A percentile compares a stretch with the other conserved stretches of the same genome.
phyloP scores from a whole-genome alignment of 805 yeast species.

The Myxozyma neglecta region DNA sequence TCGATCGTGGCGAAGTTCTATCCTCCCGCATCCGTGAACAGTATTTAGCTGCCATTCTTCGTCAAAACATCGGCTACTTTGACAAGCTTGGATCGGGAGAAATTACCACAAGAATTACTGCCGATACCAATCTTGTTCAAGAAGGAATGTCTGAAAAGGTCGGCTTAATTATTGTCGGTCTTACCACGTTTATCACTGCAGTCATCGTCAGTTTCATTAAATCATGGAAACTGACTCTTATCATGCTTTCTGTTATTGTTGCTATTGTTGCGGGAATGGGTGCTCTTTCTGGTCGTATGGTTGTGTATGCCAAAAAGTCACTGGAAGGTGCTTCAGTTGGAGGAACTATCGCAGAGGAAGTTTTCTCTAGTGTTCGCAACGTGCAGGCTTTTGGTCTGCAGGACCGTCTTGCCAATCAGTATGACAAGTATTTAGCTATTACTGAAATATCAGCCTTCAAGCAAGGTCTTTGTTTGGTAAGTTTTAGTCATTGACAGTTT shows the following conservation, averaged over 20 bases:
- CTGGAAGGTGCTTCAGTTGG: constrained; percentile 27
- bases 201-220: constrained; percentile 43
- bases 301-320: constrained; percentile 10
- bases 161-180: constrained; percentile 42
- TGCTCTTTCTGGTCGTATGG: constrained; percentile 38
- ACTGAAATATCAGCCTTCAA: constrained; percentile 33
- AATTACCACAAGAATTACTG: constrained; percentile 46
- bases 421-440: constrained; percentile 36
- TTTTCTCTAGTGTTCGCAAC: constrained; percentile 44
- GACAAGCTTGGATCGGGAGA: constrained; percentile 48
- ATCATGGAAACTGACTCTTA: constrained; percentile 44
- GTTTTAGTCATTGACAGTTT: not conserved
- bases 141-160: constrained; percentile 47
- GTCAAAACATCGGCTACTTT: constrained; percentile 46
- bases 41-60: constrained; percentile 41
- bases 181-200: constrained; percentile 45
- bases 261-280: constrained; percentile 39
- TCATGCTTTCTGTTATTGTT: constrained; percentile 40
- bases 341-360: constrained; percentile 45
- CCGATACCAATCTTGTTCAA: constrained; percentile 45
- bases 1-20: constrained; percentile 45
- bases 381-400: constrained; percentile 46
- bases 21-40: constrained; percentile 44
- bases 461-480: constrained; percentile 31
- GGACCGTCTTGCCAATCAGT: constrained; percentile 40